Base-by-base conservation (phyloP, 345 rosid species). In the Eucalyptus marginata region DNA sequence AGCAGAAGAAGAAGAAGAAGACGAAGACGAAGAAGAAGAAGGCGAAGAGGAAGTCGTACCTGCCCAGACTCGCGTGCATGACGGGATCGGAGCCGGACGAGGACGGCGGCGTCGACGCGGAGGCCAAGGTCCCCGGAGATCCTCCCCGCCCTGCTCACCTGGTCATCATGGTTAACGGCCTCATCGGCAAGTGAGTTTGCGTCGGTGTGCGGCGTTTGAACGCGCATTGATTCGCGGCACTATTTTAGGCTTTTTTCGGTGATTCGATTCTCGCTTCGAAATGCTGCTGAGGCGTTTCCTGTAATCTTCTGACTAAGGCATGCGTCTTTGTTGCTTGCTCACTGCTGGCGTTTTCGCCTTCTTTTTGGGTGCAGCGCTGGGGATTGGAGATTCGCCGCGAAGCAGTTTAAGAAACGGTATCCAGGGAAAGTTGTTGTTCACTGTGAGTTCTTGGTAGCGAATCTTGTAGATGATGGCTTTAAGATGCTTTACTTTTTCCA, bases 81-180 rank as follows among this genome's bases (percentile, higher is more conserved):
- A 93, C 58, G 58, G 58, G 90, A 90, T 89, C 92, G 71, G 90
- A 93, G 86, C 83, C 91, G 16, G 94, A 93, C 58, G 89, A 92
- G 81, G 89, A 89, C 10, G 95, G 95, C 36, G 94, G 92, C 90
- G 90, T 94, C 18, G 97, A 95, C 87, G 88, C 91, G 92, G 90
- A 90, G 87, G 93, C 92, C n/a, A 93, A 93, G 27, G 90, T 87
- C 31, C 90, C 89, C 36, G 95, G 94, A 33, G 93, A 93, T 90
- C 92, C 62, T 47, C 25, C 92, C 13, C 59, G 81, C 87, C 97
- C 97, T 12, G 86, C 93, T 90, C 99, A 97, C 89, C 94, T 97
- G 7, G 95, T 97, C 90, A 89, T 96, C 86, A 96, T 93, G 98
- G 97, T 96, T 90, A 96, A 96, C 88, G 99, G 99, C 90, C 93